Evolutionary conservation across 2,329 filamentous ascomycete species (phyloP).

Genomic region (Alternaria sp.): DNA sequence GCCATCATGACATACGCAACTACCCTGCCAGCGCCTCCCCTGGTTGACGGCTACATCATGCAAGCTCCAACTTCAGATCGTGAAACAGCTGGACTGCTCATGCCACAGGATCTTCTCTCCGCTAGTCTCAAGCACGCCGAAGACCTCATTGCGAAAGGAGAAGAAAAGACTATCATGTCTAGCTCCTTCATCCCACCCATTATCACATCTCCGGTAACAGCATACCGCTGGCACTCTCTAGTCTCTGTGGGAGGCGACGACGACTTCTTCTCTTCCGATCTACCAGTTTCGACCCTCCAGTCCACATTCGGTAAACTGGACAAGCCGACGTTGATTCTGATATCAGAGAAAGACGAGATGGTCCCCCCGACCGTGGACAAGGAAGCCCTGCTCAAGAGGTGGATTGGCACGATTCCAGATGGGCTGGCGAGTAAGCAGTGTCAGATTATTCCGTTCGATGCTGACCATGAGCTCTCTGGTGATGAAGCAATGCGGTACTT

Average conservation of each 20-base stretch:
- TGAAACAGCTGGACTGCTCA: conserved; percentile 19
- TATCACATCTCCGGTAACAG: conserved; percentile 19
- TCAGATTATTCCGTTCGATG: background rate
- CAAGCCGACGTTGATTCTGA: conserved; percentile 15
- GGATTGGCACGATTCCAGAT: background rate
- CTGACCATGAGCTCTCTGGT: background rate
- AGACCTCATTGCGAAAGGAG: conserved; percentile 10
- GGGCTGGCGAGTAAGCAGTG: background rate
- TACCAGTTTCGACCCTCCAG: background rate
- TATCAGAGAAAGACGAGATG: conserved; percentile 24
- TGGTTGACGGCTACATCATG: conserved; percentile 21
- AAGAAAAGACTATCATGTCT: conserved; percentile 12
- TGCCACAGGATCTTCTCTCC: conserved; percentile 11
- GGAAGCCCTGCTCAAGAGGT: conserved; percentile 2
- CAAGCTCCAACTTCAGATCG: conserved; percentile 25
- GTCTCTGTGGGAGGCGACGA: conserved; percentile 21
- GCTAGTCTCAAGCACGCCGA: conserved; percentile 10
- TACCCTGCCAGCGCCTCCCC: background rate
- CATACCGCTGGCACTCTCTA: conserved; percentile 27
- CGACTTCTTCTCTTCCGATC: conserved; percentile 26
- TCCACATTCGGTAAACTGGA: conserved; percentile 10
- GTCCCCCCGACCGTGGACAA: conserved; percentile 19
- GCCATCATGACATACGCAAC: conserved; percentile 18
- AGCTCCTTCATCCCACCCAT: conserved; percentile 10
- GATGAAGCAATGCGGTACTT: background rate